Evolutionary conservation across 345 rosid genomes (phyloP).

Genomic region (Syzygium jambos): DNA sequence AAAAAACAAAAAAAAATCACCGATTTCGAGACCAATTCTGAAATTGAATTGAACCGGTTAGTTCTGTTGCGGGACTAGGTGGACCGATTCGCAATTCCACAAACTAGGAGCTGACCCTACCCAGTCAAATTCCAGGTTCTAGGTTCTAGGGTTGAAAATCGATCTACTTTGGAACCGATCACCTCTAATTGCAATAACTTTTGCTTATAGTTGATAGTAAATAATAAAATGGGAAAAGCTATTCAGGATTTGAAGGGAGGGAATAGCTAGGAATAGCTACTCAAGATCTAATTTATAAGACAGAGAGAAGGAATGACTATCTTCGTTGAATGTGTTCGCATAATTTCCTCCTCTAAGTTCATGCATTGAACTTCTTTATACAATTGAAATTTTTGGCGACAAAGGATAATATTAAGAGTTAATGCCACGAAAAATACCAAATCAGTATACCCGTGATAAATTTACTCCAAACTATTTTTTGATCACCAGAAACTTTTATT

Average conservation of each 20-base stretch:
- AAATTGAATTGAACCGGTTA: neutral
- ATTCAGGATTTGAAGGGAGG: neutral
- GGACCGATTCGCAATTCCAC: accelerated
- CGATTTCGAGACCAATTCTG: accelerated
- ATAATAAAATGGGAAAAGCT: neutral
- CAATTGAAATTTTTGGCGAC: neutral
- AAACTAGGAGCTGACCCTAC: accelerated
- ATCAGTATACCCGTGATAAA: no score
- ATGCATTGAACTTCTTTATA: neutral
- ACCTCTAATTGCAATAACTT: accelerated
- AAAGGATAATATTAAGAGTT: no score
- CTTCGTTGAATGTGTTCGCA: neutral
- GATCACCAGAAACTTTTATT: no score
- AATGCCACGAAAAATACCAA: no score
- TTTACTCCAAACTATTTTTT: no score
- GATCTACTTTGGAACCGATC: accelerated
- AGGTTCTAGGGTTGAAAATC: neutral
- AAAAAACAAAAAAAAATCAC: neutral
- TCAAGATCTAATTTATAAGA: neutral
- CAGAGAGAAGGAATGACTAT: neutral
- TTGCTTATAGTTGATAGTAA: neutral
- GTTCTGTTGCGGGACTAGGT: neutral
- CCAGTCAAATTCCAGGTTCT: accelerated
- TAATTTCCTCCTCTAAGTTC: neutral
- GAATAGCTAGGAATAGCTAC: neutral